Evolutionary conservation across 2,329 filamentous ascomycete species (phyloP).

Genomic region (Elsinoe ampelina): DNA sequence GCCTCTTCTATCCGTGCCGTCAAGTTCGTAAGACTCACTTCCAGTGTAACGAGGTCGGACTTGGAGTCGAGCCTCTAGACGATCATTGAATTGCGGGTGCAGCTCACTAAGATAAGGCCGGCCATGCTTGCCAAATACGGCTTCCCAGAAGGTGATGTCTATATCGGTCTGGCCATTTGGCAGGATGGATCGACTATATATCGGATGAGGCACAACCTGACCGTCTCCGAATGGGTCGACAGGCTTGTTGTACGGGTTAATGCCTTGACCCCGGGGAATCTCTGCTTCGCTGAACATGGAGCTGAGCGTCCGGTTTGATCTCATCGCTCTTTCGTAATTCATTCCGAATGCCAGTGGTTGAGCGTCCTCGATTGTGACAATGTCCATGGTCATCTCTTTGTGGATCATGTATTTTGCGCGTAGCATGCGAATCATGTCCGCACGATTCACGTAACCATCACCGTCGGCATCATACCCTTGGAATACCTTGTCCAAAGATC

Average conservation of each 20-base stretch:
- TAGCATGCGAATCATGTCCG: slow-evolving; percentile 86
- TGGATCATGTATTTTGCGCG: slow-evolving; percentile 85
- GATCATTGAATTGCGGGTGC: slow-evolving; percentile 11
- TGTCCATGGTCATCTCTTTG: slow-evolving; percentile 78
- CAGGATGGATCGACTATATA: slow-evolving; percentile 10
- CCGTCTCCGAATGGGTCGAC: slow-evolving; percentile 26
- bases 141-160: slow-evolving; percentile 8
- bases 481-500: slow-evolving; percentile 66
- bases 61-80: not conserved
- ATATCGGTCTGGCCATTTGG: slow-evolving; percentile 33
- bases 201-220: slow-evolving; percentile 16
- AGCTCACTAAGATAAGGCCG: not conserved
- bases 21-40: slow-evolving; percentile 1
- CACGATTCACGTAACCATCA: slow-evolving; percentile 75
- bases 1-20: not conserved
- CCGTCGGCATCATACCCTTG: slow-evolving; percentile 83
- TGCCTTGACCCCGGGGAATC: slow-evolving; percentile 24
- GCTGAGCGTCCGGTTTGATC: slow-evolving; percentile 38
- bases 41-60: slow-evolving; percentile 4
- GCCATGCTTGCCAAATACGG: slow-evolving; percentile 6
- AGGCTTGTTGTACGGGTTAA: slow-evolving; percentile 25
- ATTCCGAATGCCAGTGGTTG: slow-evolving; percentile 34
- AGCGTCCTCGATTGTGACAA: slow-evolving; percentile 64
- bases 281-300: slow-evolving; percentile 34
- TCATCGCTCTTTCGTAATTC: slow-evolving; percentile 28